phyloP scores from a whole-genome alignment of 2,329 filamentous ascomycete species.

The Cladosporium oxysporum region DNA sequence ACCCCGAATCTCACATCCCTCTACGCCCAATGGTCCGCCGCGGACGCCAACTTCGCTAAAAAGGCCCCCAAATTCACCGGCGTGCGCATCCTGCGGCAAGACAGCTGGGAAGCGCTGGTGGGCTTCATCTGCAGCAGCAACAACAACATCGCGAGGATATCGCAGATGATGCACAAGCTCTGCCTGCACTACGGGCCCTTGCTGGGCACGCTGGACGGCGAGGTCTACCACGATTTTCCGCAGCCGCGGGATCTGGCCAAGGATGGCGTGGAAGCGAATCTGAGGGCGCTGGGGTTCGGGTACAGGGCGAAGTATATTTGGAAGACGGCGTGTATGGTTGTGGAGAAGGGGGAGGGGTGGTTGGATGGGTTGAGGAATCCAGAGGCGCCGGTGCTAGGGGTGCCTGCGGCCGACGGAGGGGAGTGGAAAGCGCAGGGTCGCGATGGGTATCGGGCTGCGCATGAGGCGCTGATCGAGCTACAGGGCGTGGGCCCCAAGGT shows the following conservation, averaged over 20 bases:
- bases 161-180: slow-evolving; percentile 93
- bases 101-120: slow-evolving; percentile 91
- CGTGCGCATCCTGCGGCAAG: slow-evolving; percentile 88
- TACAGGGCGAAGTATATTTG: slow-evolving; percentile 93
- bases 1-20: slow-evolving; percentile 71
- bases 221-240: slow-evolving; percentile 84
- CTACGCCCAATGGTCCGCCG: slow-evolving; percentile 83
- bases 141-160: slow-evolving; percentile 94
- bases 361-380: slow-evolving; percentile 77
- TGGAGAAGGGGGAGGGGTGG: slow-evolving; percentile 69
- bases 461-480: slow-evolving; percentile 74
- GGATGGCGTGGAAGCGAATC: slow-evolving; percentile 72
- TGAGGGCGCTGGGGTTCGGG: slow-evolving; percentile 85
- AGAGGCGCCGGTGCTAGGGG: slow-evolving; percentile 63
- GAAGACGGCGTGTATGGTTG: slow-evolving; percentile 76
- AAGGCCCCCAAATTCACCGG: slow-evolving; percentile 86
- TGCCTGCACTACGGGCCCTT: slow-evolving; percentile 81
- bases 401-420: slow-evolving; percentile 45
- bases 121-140: slow-evolving; percentile 99
- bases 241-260: slow-evolving; percentile 70
- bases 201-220: slow-evolving; percentile 65
- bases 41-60: slow-evolving; percentile 84
- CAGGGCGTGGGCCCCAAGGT: slow-evolving; percentile 96
- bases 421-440: slow-evolving; percentile 54
- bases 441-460: slow-evolving; percentile 74